Evolutionary conservation across 768 basidiomycete genomes (phyloP).

Genomic region (Boletus eberwhitei): DNA sequence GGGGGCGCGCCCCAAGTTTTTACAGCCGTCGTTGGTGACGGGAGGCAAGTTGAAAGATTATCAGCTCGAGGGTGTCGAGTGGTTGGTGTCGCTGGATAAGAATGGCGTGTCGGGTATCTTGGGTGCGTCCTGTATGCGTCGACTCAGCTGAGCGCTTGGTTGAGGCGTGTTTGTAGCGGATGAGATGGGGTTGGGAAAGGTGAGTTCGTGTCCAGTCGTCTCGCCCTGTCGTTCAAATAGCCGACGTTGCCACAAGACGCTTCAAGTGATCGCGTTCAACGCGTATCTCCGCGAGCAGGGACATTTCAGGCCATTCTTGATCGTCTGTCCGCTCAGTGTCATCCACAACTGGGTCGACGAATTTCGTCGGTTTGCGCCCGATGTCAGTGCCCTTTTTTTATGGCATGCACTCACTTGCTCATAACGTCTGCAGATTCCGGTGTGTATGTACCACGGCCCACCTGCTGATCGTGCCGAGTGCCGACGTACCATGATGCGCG

Average conservation of each 20-base stretch:
- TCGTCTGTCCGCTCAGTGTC: constrained; percentile 93
- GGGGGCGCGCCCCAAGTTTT: constrained; percentile 39
- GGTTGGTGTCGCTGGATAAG: constrained; percentile 88
- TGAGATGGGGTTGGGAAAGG: constrained; percentile 94
- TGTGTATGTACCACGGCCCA: constrained; percentile 87
- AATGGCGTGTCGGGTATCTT: constrained; percentile 82
- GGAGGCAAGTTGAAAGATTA: constrained; percentile 86
- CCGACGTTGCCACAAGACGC: constrained; percentile 51
- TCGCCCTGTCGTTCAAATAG: background rate
- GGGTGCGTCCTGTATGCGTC: constrained; percentile 41
- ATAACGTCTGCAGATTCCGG: constrained; percentile 57
- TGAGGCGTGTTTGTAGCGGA: constrained; percentile 54
- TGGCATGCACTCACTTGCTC: background rate
- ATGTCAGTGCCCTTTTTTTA: constrained; percentile 39
- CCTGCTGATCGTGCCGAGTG: constrained; percentile 79
- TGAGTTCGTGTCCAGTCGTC: constrained; percentile 22
- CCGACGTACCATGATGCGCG: constrained; percentile 56
- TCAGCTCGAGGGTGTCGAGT: constrained; percentile 91
- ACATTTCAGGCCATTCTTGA: constrained; percentile 71
- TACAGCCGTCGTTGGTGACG: constrained; percentile 77
- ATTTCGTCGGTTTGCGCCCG: constrained; percentile 79
- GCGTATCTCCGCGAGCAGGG: constrained; percentile 80
- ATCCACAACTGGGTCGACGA: constrained; percentile 89
- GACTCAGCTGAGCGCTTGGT: constrained; percentile 10
- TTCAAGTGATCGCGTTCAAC: constrained; percentile 93